Percentiles rank a stretch among this genome's conserved stretches.
Conservation (phyloP, 2,329 filamentous ascomycete species). For the Pseudovirgaria hyperparasitica region DNA sequence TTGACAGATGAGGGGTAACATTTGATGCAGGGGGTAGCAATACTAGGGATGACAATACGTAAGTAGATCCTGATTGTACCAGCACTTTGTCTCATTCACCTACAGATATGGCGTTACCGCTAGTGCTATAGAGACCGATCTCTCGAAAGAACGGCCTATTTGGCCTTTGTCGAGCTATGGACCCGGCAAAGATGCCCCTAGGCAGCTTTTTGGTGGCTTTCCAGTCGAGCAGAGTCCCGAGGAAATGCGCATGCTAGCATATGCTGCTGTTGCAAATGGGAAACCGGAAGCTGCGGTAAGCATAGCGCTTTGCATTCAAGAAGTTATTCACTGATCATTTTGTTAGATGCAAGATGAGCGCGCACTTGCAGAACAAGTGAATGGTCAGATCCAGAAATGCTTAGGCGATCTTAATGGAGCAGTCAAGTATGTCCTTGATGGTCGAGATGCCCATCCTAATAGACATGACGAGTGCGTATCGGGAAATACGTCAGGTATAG, state of each 20-base stretch:
- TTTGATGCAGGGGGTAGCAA: too few species aligned
- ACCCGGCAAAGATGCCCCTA: slow-evolving; percentile 62
- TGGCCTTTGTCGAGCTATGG: slow-evolving; percentile 85
- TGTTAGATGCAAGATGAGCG: slow-evolving; percentile 47
- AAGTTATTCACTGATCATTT: slow-evolving; percentile 7
- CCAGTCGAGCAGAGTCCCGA: slow-evolving; percentile 77
- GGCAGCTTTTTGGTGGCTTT: slow-evolving; percentile 70
- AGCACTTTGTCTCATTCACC: slow-evolving; percentile 1
- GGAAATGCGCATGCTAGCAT: slow-evolving; percentile 65
- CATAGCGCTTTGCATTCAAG: slow-evolving; percentile 1
- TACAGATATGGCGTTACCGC: slow-evolving; percentile 16
- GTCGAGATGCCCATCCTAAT: slow-evolving; percentile 21
- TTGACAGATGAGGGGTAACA: not conserved
- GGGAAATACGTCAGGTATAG: slow-evolving; percentile 10
- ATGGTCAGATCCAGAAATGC: slow-evolving; percentile 61
- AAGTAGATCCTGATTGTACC: slow-evolving; percentile 1
- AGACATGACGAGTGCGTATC: slow-evolving; percentile 16
- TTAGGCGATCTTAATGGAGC: slow-evolving; percentile 59
- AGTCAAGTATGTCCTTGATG: slow-evolving; percentile 22
- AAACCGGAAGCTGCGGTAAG: slow-evolving; percentile 43
- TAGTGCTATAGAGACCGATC: slow-evolving; percentile 36
- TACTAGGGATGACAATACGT: not conserved
- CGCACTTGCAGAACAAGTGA: slow-evolving; percentile 46
- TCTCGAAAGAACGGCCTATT: slow-evolving; percentile 57
- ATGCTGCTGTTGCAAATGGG: slow-evolving; percentile 49